These are phyloP conservation scores for Trematosphaeria pertusa DNA, from an alignment of 2,329 filamentous ascomycete species.

Conservation along the genomic window DNA sequence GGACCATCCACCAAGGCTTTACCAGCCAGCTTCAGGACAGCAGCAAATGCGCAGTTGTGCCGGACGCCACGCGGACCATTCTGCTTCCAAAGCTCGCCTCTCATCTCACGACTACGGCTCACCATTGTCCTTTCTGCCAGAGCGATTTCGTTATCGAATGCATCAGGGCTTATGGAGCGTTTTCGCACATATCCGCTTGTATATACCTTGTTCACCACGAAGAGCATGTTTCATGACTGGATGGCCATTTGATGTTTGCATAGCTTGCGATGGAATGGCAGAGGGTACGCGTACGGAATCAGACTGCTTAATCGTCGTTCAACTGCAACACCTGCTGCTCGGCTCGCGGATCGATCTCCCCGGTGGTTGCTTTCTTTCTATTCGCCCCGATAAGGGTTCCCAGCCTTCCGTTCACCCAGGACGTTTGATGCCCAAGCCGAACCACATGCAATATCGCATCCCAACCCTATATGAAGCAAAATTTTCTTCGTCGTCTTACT, in stretches of 20 bases:
- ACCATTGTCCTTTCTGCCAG: slow-evolving; percentile 15
- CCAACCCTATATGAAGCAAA: slow-evolving; percentile 23
- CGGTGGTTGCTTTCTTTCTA: neutral
- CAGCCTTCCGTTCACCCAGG: slow-evolving; percentile 19
- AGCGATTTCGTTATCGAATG: slow-evolving; percentile 21
- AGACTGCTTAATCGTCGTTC: slow-evolving; percentile 23
- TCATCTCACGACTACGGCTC: neutral
- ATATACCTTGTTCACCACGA: slow-evolving; percentile 41
- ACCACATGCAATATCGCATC: slow-evolving; percentile 17
- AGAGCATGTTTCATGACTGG: slow-evolving; percentile 41
- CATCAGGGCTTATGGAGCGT: slow-evolving; percentile 24
- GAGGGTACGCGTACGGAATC: slow-evolving; percentile 20
- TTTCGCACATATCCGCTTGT: slow-evolving; percentile 34
- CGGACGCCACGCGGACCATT: too few relatives aligned
- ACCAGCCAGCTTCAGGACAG: neutral
- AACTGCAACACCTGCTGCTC: slow-evolving; percentile 3
- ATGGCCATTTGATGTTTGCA: slow-evolving; percentile 42
- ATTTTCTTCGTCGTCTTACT: slow-evolving; percentile 7
- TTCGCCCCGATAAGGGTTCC: slow-evolving; percentile 8
- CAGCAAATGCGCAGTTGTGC: too few relatives aligned
- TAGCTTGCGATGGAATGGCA: slow-evolving; percentile 34
- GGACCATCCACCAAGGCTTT: neutral
- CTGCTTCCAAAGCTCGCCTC: neutral
- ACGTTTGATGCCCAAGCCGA: slow-evolving; percentile 24
- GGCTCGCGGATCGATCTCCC: slow-evolving; percentile 9